phyloP scores from a whole-genome alignment of 108 stramenopile genomes.

The Pseudonitzschia multiseries region DNA sequence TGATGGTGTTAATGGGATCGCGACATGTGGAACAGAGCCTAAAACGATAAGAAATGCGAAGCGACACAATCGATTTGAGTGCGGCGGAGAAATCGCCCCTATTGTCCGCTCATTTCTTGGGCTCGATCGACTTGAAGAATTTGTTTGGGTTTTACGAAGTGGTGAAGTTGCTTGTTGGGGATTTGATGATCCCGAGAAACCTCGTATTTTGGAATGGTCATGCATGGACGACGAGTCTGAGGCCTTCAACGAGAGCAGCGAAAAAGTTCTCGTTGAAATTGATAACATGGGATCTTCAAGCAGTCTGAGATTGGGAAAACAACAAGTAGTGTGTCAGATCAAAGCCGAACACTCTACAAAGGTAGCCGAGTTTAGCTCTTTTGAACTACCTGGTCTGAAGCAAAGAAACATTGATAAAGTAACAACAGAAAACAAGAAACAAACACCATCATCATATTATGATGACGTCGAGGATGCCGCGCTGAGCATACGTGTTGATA shows the following conservation, averaged over 20 bases:
- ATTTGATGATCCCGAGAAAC: conserved; percentile 77
- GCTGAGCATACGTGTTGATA: conserved; percentile 45
- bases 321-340: conserved; percentile 56
- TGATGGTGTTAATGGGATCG: conserved; percentile 1
- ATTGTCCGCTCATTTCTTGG: conserved; percentile 47
- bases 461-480: conserved; percentile 57
- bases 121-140: conserved; percentile 47
- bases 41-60: neutral
- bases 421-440: neutral
- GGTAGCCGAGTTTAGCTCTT: conserved; percentile 57
- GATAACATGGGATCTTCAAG: conserved; percentile 73
- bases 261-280: conserved; percentile 50
- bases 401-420: conserved; percentile 3
- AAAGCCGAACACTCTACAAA: conserved; percentile 76
- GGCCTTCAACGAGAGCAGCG: conserved; percentile 26
- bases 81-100: conserved; percentile 44
- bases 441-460: neutral
- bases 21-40: conserved; percentile 6
- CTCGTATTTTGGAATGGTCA: conserved; percentile 77
- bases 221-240: conserved; percentile 39
- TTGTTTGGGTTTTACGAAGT: conserved; percentile 62
- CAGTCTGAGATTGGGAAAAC: conserved; percentile 36
- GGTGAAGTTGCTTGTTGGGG: conserved; percentile 74
- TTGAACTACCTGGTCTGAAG: conserved; percentile 1
- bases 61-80: conserved; percentile 33